phyloP scores from a whole-genome alignment of 495 filamentous ascomycete genomes.

The Aspergillus ellipticus region DNA sequence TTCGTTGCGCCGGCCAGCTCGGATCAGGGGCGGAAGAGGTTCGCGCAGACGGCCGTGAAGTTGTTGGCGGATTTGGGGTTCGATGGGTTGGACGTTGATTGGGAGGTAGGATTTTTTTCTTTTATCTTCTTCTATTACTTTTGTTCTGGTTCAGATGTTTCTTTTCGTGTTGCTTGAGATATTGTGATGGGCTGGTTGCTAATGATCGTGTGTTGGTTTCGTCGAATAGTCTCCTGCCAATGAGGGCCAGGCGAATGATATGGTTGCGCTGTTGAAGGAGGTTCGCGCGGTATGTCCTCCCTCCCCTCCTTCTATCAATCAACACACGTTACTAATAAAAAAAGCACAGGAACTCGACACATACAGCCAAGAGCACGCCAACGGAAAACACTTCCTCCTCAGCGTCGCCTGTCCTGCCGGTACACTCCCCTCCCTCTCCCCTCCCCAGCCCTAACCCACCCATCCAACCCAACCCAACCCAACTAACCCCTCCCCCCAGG shows the following conservation, averaged over 20 bases:
- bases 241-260: conserved; percentile 55
- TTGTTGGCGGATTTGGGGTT: conserved; percentile 64
- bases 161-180: too few species aligned
- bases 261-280: conserved; percentile 59
- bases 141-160: neutral
- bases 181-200: neutral
- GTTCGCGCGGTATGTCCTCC: conserved; percentile 37
- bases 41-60: conserved; percentile 64
- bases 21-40: conserved; percentile 49
- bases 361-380: conserved; percentile 50
- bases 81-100: conserved; percentile 62
- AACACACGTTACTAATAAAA: conserved; percentile 8
- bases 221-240: conserved; percentile 28
- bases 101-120: conserved; percentile 41
- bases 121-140: neutral
- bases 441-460: neutral
- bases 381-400: conserved; percentile 59
- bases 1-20: conserved; percentile 65
- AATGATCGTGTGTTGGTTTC: neutral
- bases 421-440: too few species aligned
- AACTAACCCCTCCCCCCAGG: conserved; percentile 10
- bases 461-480: neutral
- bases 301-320: neutral
- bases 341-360: conserved; percentile 58
- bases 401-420: conserved; percentile 62